A percentile compares a stretch with the other conserved stretches of the same genome.
Evolutionary conservation across 1,284 basidiomycete species (phyloP).

Genomic region (Baeospora myosura): DNA sequence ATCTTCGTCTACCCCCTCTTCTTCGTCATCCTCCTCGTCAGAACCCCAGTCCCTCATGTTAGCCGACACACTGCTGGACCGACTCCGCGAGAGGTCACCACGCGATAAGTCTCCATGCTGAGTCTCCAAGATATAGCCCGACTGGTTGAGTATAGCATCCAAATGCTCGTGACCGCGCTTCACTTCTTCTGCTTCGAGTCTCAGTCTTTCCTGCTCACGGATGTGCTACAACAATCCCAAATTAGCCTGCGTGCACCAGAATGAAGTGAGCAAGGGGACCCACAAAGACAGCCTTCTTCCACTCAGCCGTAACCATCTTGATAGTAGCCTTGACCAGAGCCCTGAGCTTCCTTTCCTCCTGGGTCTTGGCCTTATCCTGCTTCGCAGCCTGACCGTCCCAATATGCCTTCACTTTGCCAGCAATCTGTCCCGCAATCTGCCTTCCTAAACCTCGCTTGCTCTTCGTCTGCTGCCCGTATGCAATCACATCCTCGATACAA

Average conservation of each 20-base stretch:
- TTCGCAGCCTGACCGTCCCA: conserved; percentile 67
- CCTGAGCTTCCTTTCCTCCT: conserved; percentile 65
- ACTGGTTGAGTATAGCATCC: conserved; percentile 86
- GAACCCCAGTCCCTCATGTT: conserved; percentile 28
- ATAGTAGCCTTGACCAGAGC: conserved; percentile 66
- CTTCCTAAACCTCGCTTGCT: conserved; percentile 34
- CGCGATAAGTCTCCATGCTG: conserved; percentile 67
- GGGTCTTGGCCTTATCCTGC: conserved; percentile 56
- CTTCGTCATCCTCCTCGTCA: conserved; percentile 19
- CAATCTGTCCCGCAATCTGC: conserved; percentile 52
- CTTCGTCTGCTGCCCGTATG: conserved; percentile 28
- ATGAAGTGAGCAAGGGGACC: conserved; percentile 25
- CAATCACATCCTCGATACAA: conserved; percentile 39
- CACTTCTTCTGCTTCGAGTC: conserved; percentile 39
- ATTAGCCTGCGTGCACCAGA: not conserved
- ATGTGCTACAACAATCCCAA: conserved; percentile 45
- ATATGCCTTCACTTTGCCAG: conserved; percentile 65
- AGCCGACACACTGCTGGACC: conserved; percentile 45
- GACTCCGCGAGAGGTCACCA: conserved; percentile 39
- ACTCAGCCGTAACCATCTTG: conserved; percentile 70
- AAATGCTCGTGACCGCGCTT: conserved; percentile 68
- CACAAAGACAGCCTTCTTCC: conserved; percentile 87
- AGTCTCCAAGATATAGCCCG: conserved; percentile 79
- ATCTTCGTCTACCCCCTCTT: conserved; percentile 21
- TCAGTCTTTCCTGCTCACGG: conserved; percentile 57